phyloP scores from a whole-genome alignment of 768 basidiomycete genomes.

The Symmetrospora coprosmae region DNA sequence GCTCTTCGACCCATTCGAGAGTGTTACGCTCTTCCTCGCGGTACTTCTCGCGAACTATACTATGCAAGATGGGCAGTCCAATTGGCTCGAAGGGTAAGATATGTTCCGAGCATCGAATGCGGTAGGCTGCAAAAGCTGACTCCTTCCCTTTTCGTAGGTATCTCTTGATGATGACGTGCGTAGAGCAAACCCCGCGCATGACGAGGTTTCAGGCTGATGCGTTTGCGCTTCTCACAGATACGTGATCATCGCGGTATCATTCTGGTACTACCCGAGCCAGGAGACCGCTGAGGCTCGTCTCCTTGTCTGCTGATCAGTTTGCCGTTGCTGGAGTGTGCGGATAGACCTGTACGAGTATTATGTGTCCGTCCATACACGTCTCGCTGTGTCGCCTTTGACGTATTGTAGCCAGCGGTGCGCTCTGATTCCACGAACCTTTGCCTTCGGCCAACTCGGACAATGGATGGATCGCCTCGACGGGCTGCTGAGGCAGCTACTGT shows the following conservation, averaged over 20 bases:
- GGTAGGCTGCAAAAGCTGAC: neutral
- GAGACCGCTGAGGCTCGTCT: slow-evolving; percentile 10
- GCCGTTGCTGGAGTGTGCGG: too few relatives aligned
- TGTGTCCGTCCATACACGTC: too few relatives aligned
- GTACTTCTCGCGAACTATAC: slow-evolving; percentile 17
- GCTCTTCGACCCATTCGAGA: slow-evolving; percentile 23
- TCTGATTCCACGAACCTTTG: too few relatives aligned
- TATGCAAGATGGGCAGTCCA: slow-evolving; percentile 13
- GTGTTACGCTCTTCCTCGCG: slow-evolving; percentile 8
- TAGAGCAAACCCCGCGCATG: too few relatives aligned
- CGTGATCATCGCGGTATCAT: neutral
- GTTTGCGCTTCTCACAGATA: neutral
- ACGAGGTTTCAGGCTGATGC: neutral
- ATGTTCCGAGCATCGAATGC: neutral
- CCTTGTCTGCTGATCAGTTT: neutral
- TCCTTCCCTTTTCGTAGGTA: neutral
- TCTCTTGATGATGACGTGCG: neutral
- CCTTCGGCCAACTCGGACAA: too few relatives aligned
- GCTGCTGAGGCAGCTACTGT: too few relatives aligned
- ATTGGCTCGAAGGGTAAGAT: slow-evolving; percentile 16
- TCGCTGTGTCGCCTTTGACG: too few relatives aligned
- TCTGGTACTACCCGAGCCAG: slow-evolving; percentile 11
- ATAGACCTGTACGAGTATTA: too few relatives aligned
- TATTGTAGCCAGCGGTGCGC: too few relatives aligned
- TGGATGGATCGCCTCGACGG: too few relatives aligned